Evolutionary conservation across 1,284 basidiomycete species (phyloP).

Genomic region (Fomitopsis palustris): DNA sequence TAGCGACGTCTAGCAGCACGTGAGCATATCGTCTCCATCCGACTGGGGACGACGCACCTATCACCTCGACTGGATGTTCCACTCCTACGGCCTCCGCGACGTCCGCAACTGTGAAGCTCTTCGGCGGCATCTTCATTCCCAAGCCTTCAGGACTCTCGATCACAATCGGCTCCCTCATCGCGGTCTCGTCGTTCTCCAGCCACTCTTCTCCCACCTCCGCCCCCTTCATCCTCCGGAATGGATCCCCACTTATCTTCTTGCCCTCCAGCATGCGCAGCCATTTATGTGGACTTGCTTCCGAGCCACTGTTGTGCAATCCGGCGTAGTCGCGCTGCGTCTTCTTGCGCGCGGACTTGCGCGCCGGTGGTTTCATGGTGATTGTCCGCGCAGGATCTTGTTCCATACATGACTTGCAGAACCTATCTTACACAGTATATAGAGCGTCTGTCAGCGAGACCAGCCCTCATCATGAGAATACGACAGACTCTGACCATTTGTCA

Average conservation of each 20-base stretch:
- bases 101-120: constrained; percentile 69
- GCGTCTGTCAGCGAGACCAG: background rate
- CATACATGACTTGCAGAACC: constrained; percentile 70
- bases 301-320: constrained; percentile 55
- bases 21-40: background rate
- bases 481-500: constrained; percentile 48
- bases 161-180: constrained; percentile 75
- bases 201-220: constrained; percentile 64
- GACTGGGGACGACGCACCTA: constrained; percentile 48
- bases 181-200: constrained; percentile 64
- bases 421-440: constrained; percentile 25
- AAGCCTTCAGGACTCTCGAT: constrained; percentile 74
- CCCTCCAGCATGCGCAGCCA: constrained; percentile 68
- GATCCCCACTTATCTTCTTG: constrained; percentile 55
- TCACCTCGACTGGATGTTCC: constrained; percentile 81
- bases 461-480: background rate
- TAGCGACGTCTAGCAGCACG: constrained; percentile 64
- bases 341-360: constrained; percentile 76
- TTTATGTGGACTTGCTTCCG: constrained; percentile 60
- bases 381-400: constrained; percentile 52
- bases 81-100: constrained; percentile 80
- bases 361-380: constrained; percentile 71
- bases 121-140: constrained; percentile 81
- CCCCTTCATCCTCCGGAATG: constrained; percentile 67
- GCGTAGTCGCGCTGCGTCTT: constrained; percentile 73